A percentile compares a stretch with the other conserved stretches of the same genome.
Conservation (phyloP, 179 eudicot species). For the Nepenthes alata region DNA sequence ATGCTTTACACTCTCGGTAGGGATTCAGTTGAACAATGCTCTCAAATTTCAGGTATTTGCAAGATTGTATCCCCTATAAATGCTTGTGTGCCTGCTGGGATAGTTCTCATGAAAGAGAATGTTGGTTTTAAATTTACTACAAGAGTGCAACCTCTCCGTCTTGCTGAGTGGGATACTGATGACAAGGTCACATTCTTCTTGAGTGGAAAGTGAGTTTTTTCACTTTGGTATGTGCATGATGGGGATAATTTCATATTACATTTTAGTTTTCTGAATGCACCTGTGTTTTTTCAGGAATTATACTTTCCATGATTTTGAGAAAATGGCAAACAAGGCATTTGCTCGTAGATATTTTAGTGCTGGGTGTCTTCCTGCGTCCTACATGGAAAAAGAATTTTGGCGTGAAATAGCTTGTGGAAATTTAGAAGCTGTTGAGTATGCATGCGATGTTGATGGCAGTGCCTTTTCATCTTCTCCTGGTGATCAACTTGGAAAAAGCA, state of each 20-base stretch:
- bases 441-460: slow-evolving; percentile 99
- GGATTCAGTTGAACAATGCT: not conserved
- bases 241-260: not conserved
- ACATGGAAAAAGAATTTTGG: slow-evolving; percentile 98
- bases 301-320: slow-evolving; percentile 88
- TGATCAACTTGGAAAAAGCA: slow-evolving; percentile 92
- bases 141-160: slow-evolving; percentile 91
- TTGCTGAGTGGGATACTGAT: slow-evolving; percentile 93
- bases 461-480: slow-evolving; percentile 84
- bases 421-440: slow-evolving; percentile 92
- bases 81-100: slow-evolving; percentile 90
- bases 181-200: slow-evolving; percentile 89
- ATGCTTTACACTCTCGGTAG: not conserved
- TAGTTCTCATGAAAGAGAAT: slow-evolving; percentile 88
- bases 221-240: not conserved
- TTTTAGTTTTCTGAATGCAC: slow-evolving; percentile 10
- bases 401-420: slow-evolving; percentile 84
- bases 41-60: slow-evolving; percentile 60
- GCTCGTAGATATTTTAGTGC: slow-evolving; percentile 74
- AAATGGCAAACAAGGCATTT: slow-evolving; percentile 91
- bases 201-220: slow-evolving; percentile 71
- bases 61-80: slow-evolving; percentile 77
- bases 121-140: slow-evolving; percentile 82
- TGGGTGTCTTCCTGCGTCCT: slow-evolving; percentile 75
- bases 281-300: slow-evolving; percentile 53